phyloP scores from a whole-genome alignment of 2,329 filamentous ascomycete species.

The Mollisia scopiformis region DNA sequence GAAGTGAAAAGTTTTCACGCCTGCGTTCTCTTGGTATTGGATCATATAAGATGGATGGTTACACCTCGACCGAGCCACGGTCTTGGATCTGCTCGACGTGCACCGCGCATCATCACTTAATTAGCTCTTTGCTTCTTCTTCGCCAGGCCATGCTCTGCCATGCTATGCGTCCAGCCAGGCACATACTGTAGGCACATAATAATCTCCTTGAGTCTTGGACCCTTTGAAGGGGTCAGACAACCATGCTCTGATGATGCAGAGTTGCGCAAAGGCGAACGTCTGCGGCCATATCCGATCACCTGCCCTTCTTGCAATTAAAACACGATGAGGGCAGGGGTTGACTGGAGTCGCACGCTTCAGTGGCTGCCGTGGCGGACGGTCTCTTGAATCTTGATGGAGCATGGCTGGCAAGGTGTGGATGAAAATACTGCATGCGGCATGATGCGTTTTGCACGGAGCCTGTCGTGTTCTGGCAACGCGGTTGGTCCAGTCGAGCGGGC shows the following conservation, averaged over 20 bases:
- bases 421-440: slow-evolving; percentile 20
- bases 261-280: slow-evolving; percentile 3
- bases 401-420: slow-evolving; percentile 13
- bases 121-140: not conserved
- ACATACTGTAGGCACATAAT: no score
- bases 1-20: slow-evolving; percentile 24
- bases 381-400: not conserved
- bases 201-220: not conserved
- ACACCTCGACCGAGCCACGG: slow-evolving; percentile 9
- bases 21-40: not conserved
- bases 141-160: not conserved
- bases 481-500: not conserved
- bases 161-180: not conserved
- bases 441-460: slow-evolving; percentile 4
- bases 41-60: slow-evolving; percentile 11
- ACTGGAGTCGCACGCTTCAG: slow-evolving; percentile 5
- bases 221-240: slow-evolving; percentile 11
- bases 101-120: no score
- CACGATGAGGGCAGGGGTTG: not conserved
- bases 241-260: slow-evolving; percentile 14
- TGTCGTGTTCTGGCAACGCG: not conserved
- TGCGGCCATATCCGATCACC: slow-evolving; percentile 22
- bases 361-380: slow-evolving; percentile 12
- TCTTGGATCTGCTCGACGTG: slow-evolving; percentile 8
- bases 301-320: slow-evolving; percentile 16